Evolutionary conservation across 75 land plant species (phyloP), one percentile per base, ranked within the genome.

Genomic region (Pseudotsuga menziesii): DNA sequence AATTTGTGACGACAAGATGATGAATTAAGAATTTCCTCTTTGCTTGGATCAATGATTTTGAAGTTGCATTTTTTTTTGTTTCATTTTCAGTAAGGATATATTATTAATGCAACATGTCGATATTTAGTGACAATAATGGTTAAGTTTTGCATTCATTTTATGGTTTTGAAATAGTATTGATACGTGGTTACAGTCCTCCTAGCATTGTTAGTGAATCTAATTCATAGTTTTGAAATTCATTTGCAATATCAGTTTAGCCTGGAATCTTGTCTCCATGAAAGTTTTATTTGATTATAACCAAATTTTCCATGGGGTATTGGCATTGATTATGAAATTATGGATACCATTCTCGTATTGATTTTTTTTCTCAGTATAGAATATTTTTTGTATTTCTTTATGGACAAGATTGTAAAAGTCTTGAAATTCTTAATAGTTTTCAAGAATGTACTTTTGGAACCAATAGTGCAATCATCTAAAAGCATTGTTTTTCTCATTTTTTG

Each of bases 1-100:
- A 4, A 19, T 64, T 41, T 52, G 69, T 41, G 32, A 54, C 22
- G 32, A 5, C 41, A 41, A 25, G 48, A 48, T 56, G 20, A n/a
- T 71, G 13, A 41, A 16, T 29, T 70, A 17, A 80, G 15, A 9
- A 39, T 29, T 80, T 3, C 35, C 26, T 25, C 29, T 48, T 39
- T 80, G 52, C 32, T n/a, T n/a, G 48, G 57, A 80, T 84, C 87
- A 87, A 87, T 52, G 87, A 87, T 7, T 87, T 87, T 64, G 80
- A 84, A 69, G 75, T 87, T n/a, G 81, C 88, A 54, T n/a, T n/a
- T 78, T 78, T 78, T 87, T 86, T 80, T 57, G 81, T 26, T 36
- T 48, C 41, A 22, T 39, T 5, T 27, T 66, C 70, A 72, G 52
- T 58, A 8, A 35, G 32, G 32, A 25, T 0, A 22, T 23, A 63